phyloP scores from a whole-genome alignment of 1,139 yeast species.

The Kazachstania sp. region DNA sequence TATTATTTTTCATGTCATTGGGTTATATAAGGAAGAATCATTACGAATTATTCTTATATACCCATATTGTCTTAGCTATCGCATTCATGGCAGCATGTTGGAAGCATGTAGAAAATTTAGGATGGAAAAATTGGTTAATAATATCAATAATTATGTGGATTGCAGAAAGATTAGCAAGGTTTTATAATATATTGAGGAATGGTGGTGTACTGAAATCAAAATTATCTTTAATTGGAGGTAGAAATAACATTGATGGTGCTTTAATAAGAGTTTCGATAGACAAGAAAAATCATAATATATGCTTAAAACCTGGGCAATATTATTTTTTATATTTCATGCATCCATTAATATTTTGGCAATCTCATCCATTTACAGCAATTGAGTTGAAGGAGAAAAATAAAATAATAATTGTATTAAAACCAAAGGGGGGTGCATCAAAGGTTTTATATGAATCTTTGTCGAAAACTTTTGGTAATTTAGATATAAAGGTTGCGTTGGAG shows the following conservation, averaged over 20 bases:
- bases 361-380: conserved; percentile 62
- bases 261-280: conserved; percentile 26
- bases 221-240: conserved; percentile 37
- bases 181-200: conserved; percentile 36
- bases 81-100: conserved; percentile 51
- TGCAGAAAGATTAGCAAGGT: conserved; percentile 48
- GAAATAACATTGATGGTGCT: conserved; percentile 27
- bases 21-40: conserved; percentile 43
- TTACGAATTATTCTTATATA: conserved; percentile 56
- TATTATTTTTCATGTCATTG: conserved; percentile 42
- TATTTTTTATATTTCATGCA: conserved; percentile 23
- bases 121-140: conserved; percentile 40
- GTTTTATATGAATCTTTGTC: conserved; percentile 29
- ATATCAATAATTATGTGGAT: conserved; percentile 61
- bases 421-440: conserved; percentile 40
- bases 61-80: conserved; percentile 53
- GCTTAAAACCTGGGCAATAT: conserved; percentile 29
- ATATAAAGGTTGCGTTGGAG: conserved; percentile 40
- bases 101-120: conserved; percentile 44
- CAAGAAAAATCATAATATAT: conserved; percentile 21
- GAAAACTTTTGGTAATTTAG: conserved; percentile 14
- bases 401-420: conserved; percentile 39
- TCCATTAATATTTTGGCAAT: conserved; percentile 50
- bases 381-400: conserved; percentile 25
- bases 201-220: conserved; percentile 44